Base-by-base conservation (phyloP, 192 early-diverging fungal species). In the Kappamyces sp. region DNA sequence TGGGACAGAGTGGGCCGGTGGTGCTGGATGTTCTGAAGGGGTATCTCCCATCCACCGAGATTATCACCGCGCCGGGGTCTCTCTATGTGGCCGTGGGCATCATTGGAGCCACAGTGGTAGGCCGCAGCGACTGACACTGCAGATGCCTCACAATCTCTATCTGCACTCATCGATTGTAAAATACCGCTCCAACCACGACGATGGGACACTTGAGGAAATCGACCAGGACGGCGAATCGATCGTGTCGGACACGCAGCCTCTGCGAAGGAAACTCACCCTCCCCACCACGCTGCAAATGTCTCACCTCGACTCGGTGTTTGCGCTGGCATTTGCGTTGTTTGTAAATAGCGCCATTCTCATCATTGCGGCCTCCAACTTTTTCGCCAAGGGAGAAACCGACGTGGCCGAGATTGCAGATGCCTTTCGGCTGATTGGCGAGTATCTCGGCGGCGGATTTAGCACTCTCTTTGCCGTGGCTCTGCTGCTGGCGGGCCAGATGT, bases 111-210 rank as follows among this genome's bases (percentile, higher is more conserved):
- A 91, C 88, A 0, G 87, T 88, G 41, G 51, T 42, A 6, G 11
- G 15, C 45, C 31, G 0, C 5, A 15, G 31, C 6, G n/a, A 12
- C 31, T 64, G 33, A 2, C 7, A 3, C 62, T 76, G 74, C 60
- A 75, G 46, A 94, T 94, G 91, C 91, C 91, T 4, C 91, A 94
- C 67, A 90, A 90, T 54, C 64, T 91, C 0, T 91, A 86, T 54
- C 66, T 91, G 8, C 90, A 91, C 49, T 86, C 85, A 1, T 77
- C 72, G 57, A 77, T 91, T 49, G 86, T 90, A 6, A 80, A 86
- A 45, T 74, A 83, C 11, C 68, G 89, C 41, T 65, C 76, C 35
- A 14, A 57, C 7, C 48, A 58, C 54, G 50, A 64, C 14, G 47
- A 67, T 40, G 39, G 40, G 8, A 55, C 54, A 42, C 61, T 67